Percentiles rank a stretch among this genome's conserved stretches.
Evolutionary conservation across 179 eudicot genomes (phyloP).

Genomic region (Heliamphora pulchella): DNA sequence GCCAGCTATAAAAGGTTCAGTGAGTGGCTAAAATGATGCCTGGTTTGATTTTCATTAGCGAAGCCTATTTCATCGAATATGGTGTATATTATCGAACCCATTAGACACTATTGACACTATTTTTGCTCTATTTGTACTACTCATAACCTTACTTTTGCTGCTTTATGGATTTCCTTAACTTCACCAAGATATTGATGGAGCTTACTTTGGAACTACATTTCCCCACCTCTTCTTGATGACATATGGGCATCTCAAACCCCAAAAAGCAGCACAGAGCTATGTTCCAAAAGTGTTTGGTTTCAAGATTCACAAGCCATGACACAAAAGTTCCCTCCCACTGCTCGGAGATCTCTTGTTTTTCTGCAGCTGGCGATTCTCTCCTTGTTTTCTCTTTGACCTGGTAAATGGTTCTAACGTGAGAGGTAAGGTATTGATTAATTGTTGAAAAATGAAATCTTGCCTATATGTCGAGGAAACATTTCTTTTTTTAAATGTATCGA

Average conservation of each 20-base stretch:
- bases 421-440: slow-evolving; percentile 4
- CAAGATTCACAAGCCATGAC: slow-evolving; percentile 48
- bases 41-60: neutral
- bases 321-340: neutral
- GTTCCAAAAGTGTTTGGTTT: slow-evolving; percentile 56
- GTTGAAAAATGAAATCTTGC: slow-evolving; percentile 7
- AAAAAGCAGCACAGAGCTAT: slow-evolving; percentile 40
- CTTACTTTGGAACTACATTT: slow-evolving; percentile 59
- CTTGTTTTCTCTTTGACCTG: neutral
- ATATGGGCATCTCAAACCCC: slow-evolving; percentile 46
- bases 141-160: neutral
- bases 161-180: slow-evolving; percentile 23
- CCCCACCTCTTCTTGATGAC: slow-evolving; percentile 62
- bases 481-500: neutral
- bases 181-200: slow-evolving; percentile 51
- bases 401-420: neutral
- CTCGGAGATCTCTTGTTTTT: neutral
- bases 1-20: neutral
- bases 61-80: neutral
- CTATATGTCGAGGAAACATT: slow-evolving; percentile 1
- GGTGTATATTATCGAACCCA: neutral
- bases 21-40: neutral
- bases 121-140: neutral
- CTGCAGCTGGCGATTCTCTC: neutral
- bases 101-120: neutral